These are phyloP conservation scores for Phaffia rhodozyma DNA, from an alignment of 1,284 basidiomycete species.

Conservation along the genomic window DNA sequence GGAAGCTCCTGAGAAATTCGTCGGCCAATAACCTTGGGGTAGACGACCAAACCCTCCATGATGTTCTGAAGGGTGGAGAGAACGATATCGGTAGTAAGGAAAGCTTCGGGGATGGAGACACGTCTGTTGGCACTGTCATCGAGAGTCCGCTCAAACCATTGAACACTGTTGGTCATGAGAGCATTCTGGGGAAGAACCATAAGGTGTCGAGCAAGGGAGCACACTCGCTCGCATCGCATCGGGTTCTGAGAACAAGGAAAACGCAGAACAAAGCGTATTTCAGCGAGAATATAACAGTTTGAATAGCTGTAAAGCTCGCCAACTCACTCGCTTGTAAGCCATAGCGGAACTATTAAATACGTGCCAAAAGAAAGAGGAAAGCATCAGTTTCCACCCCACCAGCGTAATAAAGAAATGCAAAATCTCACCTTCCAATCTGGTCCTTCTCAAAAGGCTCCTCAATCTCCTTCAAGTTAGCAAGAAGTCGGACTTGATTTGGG, in stretches of 20 bases:
- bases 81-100: conserved; percentile 93
- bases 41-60: conserved; percentile 92
- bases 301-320: not conserved
- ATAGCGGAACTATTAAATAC: conserved; percentile 60
- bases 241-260: conserved; percentile 56
- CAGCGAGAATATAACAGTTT: not conserved
- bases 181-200: conserved; percentile 90
- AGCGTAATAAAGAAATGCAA: not conserved
- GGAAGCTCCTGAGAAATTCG: conserved; percentile 90
- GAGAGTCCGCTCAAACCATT: conserved; percentile 94
- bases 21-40: conserved; percentile 86
- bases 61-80: conserved; percentile 93
- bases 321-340: conserved; percentile 70
- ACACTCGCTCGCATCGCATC: conserved; percentile 96
- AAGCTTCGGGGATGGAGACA: conserved; percentile 91
- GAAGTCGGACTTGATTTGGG: conserved; percentile 47
- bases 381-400: not conserved
- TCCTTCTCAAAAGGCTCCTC: conserved; percentile 99
- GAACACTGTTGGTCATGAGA: conserved; percentile 78
- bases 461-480: conserved; percentile 93
- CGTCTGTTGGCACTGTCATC: conserved; percentile 96
- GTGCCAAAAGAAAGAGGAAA: not conserved
- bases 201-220: conserved; percentile 82
- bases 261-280: not conserved
- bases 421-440: conserved; percentile 64